Percentiles rank a stretch among this genome's conserved stretches.
These are phyloP conservation scores for Obelidium mucronatum DNA, from an alignment of 192 early-diverging fungal species.

Conservation along the genomic window DNA sequence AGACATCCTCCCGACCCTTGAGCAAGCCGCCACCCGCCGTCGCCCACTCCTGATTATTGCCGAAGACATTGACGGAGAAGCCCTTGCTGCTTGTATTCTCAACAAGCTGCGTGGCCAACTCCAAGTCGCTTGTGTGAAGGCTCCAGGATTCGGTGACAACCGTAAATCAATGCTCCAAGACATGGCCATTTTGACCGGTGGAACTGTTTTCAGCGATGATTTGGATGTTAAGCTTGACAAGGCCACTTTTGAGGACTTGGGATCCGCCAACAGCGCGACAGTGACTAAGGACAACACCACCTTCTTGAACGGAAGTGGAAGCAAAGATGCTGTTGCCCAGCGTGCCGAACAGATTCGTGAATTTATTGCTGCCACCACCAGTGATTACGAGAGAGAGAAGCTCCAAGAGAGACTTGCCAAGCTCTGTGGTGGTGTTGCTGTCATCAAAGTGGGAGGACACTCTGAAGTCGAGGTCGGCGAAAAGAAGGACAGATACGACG, in stretches of 20 bases:
- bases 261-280: slow-evolving; percentile 84
- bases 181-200: slow-evolving; percentile 95
- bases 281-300: slow-evolving; percentile 99
- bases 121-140: slow-evolving; percentile 97
- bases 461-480: slow-evolving; percentile 99
- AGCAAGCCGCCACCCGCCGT: slow-evolving; percentile 92
- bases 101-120: slow-evolving; percentile 99
- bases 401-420: slow-evolving; percentile 99
- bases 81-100: slow-evolving; percentile 98
- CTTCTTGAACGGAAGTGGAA: slow-evolving; percentile 93
- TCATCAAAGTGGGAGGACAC: slow-evolving; percentile 97
- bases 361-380: slow-evolving; percentile 83
- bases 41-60: slow-evolving; percentile 97
- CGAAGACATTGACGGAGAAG: slow-evolving; percentile 99
- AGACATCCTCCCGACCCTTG: slow-evolving; percentile 96
- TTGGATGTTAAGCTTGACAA: slow-evolving; percentile 97
- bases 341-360: slow-evolving; percentile 98
- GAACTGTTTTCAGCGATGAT: slow-evolving; percentile 97
- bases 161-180: slow-evolving; percentile 98
- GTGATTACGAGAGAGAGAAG: slow-evolving; percentile 99
- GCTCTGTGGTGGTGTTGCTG: slow-evolving; percentile 97
- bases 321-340: slow-evolving; percentile 87
- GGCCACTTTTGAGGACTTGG: slow-evolving; percentile 88
- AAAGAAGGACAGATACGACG: slow-evolving; percentile 99
- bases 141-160: slow-evolving; percentile 99